These are phyloP conservation scores for Neurospora sp. DNA, from an alignment of 2,329 filamentous ascomycete species.

Conservation along the genomic window DNA sequence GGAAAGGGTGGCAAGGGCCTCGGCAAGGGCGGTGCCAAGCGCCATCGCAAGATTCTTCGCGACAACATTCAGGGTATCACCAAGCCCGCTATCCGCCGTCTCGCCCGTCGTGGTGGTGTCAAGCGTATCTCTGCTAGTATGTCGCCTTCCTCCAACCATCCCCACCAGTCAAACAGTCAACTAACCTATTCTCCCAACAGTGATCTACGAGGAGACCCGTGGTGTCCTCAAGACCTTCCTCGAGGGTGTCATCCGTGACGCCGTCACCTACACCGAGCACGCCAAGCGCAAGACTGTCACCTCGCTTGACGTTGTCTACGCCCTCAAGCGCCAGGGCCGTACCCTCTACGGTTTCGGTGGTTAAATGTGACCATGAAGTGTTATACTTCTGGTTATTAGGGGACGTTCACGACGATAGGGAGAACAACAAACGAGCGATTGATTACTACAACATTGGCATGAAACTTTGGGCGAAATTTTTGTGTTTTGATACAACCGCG, in stretches of 20 bases:
- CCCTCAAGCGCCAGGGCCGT: conserved; percentile 53
- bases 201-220: conserved; percentile 79
- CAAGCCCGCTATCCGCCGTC: conserved; percentile 96
- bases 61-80: conserved; percentile 99
- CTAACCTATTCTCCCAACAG: conserved; percentile 24
- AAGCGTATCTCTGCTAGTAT: conserved; percentile 97
- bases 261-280: conserved; percentile 75
- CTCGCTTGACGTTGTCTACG: conserved; percentile 54
- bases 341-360: conserved; percentile 62
- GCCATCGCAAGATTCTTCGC: conserved; percentile 96
- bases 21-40: conserved; percentile 97
- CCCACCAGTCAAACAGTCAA: neutral
- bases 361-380: conserved; percentile 26
- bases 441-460: neutral
- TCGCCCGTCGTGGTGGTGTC: conserved; percentile 97
- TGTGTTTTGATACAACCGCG: neutral
- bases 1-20: conserved; percentile 96
- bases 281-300: conserved; percentile 68
- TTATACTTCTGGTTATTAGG: neutral
- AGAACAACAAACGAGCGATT: neutral
- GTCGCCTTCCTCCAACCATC: conserved; percentile 21
- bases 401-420: neutral
- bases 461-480: neutral
- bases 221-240: conserved; percentile 79
- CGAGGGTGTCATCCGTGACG: conserved; percentile 69